These are phyloP conservation scores for Aspergillus carbonarius DNA, from an alignment of 2,329 filamentous ascomycete genomes.

Conservation along the genomic window DNA sequence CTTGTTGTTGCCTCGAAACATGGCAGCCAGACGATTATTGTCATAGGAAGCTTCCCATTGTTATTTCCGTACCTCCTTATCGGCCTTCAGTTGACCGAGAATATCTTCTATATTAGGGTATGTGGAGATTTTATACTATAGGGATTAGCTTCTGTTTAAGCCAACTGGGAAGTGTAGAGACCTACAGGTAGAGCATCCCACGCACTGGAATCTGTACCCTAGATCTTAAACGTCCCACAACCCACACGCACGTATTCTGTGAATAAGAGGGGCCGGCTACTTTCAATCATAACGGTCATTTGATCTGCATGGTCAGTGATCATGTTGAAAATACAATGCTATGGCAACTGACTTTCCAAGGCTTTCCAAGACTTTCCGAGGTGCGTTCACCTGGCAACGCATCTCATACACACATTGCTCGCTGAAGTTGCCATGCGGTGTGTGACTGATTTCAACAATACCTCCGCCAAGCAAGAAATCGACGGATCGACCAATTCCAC, in stretches of 20 bases:
- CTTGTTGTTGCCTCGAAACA: slow-evolving; percentile 13
- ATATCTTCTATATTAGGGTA: slow-evolving; percentile 31
- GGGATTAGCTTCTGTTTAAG: neutral
- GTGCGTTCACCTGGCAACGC: slow-evolving; percentile 44
- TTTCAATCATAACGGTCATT: slow-evolving; percentile 34
- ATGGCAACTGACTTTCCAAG: slow-evolving; percentile 23
- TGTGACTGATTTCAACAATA: slow-evolving; percentile 29
- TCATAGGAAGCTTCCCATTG: slow-evolving; percentile 24
- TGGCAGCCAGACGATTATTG: slow-evolving; percentile 15
- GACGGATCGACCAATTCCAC: slow-evolving; percentile 27
- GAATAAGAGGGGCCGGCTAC: slow-evolving; percentile 29
- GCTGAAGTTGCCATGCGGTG: slow-evolving; percentile 37
- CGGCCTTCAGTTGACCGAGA: slow-evolving; percentile 24
- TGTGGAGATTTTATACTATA: slow-evolving; percentile 29
- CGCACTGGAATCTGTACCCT: slow-evolving; percentile 28
- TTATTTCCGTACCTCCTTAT: slow-evolving; percentile 22
- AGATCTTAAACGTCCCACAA: slow-evolving; percentile 28
- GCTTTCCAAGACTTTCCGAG: slow-evolving; percentile 45
- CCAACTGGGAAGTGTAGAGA: neutral
- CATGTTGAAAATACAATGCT: neutral
- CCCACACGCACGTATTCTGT: slow-evolving; percentile 27
- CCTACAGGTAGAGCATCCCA: slow-evolving; percentile 30
- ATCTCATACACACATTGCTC: slow-evolving; percentile 49
- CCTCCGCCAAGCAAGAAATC: slow-evolving; percentile 30
- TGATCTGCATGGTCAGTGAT: slow-evolving; percentile 19